Evolutionary conservation across 345 rosid species (phyloP).

Genomic region (Brassica rapa): DNA sequence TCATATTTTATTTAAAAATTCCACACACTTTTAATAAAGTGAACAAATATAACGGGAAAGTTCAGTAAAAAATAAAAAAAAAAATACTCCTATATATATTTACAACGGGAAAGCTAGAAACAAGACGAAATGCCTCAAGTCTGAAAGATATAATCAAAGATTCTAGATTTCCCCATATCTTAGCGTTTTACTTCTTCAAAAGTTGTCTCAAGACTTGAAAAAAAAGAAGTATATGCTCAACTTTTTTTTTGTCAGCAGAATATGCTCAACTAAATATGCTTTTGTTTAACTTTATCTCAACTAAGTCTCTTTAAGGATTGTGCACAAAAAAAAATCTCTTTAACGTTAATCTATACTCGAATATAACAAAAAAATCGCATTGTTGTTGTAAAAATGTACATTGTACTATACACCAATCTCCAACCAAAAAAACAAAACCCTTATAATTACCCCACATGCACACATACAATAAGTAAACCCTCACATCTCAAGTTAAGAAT

Average conservation of each 20-base stretch:
- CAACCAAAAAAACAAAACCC: slow-evolving; percentile 24
- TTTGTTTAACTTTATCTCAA: neutral
- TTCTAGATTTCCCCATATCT: neutral
- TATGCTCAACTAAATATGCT: too few relatives aligned
- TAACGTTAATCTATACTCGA: slow-evolving; percentile 13
- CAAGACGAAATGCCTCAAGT: neutral
- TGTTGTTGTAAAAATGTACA: slow-evolving; percentile 31
- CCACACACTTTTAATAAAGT: neutral
- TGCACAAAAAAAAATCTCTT: neutral
- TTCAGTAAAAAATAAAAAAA: too few relatives aligned
- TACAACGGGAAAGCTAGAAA: neutral
- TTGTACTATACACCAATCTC: slow-evolving; percentile 40
- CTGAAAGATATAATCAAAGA: neutral
- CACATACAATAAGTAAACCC: neutral
- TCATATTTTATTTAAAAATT: too few relatives aligned
- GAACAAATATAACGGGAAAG: neutral
- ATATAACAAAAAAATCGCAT: slow-evolving; percentile 15
- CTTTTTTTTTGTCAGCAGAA: too few relatives aligned
- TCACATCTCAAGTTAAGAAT: neutral
- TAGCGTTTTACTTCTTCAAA: neutral
- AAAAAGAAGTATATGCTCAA: neutral
- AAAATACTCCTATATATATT: too few relatives aligned
- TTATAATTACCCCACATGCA: slow-evolving; percentile 7
- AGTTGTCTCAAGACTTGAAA: neutral
- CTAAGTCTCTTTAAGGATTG: neutral